Percentiles rank a stretch among this genome's conserved stretches.
phyloP scores from a whole-genome alignment of 106 monocot genomes.

The Dendrobium chrysotoxum region DNA sequence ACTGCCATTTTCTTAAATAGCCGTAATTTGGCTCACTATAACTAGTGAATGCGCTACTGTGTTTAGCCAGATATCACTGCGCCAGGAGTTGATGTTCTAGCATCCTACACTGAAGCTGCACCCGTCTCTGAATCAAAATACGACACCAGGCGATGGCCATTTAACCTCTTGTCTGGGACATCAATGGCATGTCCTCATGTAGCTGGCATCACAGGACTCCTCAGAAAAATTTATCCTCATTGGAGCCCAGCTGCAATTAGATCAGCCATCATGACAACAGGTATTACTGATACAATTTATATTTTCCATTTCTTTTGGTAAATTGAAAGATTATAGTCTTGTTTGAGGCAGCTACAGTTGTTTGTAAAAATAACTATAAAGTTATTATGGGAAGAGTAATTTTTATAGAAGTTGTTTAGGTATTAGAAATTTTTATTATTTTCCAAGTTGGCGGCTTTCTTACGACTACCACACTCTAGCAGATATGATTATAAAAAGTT shows the following conservation, averaged over 20 bases:
- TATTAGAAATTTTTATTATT: not conserved
- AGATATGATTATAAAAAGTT: no score
- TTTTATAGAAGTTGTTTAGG: no score
- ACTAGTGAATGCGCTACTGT: not conserved
- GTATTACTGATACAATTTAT: constrained; percentile 9
- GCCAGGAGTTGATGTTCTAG: constrained; percentile 77
- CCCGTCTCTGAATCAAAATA: constrained; percentile 57
- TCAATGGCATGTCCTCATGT: constrained; percentile 96
- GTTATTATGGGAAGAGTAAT: no score
- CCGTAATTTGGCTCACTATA: no score
- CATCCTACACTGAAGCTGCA: constrained; percentile 63
- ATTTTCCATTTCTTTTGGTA: not conserved
- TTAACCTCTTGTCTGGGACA: constrained; percentile 77
- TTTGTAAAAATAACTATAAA: no score
- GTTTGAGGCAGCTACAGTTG: no score
- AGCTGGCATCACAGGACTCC: constrained; percentile 41
- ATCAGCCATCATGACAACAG: constrained; percentile 85
- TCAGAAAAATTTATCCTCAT: constrained; percentile 40
- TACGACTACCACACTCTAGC: no score
- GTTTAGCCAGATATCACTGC: constrained; percentile 72
- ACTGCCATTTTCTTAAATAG: no score
- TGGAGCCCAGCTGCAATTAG: constrained; percentile 81
- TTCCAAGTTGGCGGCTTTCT: not conserved
- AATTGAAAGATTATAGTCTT: not conserved
- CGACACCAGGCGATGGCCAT: constrained; percentile 48